Percentiles rank a stretch among this genome's conserved stretches.
Evolutionary conservation across 164 flowering plant genomes (phyloP).

Genomic region (Sextonia rubra): DNA sequence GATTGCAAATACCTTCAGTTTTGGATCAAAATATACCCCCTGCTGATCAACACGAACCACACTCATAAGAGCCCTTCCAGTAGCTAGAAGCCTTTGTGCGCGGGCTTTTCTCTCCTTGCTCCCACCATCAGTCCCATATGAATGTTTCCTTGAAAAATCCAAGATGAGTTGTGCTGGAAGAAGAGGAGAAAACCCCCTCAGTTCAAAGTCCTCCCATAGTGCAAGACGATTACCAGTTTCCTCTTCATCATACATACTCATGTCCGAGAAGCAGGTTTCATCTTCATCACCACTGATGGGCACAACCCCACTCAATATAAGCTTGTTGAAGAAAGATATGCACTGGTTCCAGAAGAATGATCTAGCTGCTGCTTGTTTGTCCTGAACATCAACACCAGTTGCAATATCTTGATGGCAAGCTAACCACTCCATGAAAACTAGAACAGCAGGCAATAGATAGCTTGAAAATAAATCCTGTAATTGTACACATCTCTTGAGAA

Average conservation of each 20-base stretch:
- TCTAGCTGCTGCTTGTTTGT: constrained; percentile 57
- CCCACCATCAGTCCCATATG: constrained; percentile 52
- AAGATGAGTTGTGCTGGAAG: constrained; percentile 78
- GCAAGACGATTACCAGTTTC: constrained; percentile 79
- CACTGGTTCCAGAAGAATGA: constrained; percentile 76
- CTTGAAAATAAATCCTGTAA: constrained; percentile 64
- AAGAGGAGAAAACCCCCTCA: constrained; percentile 91
- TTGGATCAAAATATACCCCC: constrained; percentile 52
- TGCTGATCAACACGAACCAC: constrained; percentile 52
- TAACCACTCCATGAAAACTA: constrained; percentile 93
- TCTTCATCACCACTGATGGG: constrained; percentile 53
- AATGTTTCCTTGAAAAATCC: constrained; percentile 75
- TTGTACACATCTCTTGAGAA: constrained; percentile 58
- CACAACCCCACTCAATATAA: constrained; percentile 38
- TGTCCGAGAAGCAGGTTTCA: constrained; percentile 65
- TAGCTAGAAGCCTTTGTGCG: constrained; percentile 71
- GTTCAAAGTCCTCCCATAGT: constrained; percentile 83
- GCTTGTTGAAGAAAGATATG: constrained; percentile 62
- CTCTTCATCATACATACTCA: constrained; percentile 74
- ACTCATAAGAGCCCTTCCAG: constrained; percentile 72
- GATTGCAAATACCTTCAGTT: constrained; percentile 50
- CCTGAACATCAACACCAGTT: constrained; percentile 54
- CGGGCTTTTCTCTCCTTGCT: constrained; percentile 62
- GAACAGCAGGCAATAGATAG: constrained; percentile 67
- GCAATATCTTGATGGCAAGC: constrained; percentile 78